phyloP scores from a whole-genome alignment of 179 eudicot species.

The Silene vulgaris region DNA sequence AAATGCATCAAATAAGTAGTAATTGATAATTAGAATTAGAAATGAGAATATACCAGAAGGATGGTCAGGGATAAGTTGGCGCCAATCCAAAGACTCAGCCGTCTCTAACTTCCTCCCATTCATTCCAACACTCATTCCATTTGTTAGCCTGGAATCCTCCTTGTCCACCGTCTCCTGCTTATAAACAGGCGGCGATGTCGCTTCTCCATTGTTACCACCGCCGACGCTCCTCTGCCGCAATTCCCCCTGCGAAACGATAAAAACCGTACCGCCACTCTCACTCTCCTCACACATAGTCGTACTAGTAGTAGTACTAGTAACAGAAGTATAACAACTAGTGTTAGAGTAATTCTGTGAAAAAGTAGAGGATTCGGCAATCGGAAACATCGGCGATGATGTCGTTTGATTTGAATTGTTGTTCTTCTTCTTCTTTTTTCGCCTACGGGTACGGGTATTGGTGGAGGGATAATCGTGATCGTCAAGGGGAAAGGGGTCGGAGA shows the following conservation, averaged over 20 bases:
- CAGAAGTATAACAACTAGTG: constrained; percentile 4
- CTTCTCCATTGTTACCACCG: constrained; percentile 25
- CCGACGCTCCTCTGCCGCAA: constrained; percentile 48
- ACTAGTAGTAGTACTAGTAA: background rate
- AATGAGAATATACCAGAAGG: constrained; percentile 36
- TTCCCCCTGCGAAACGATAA: constrained; percentile 37
- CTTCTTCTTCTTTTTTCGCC: constrained; percentile 13
- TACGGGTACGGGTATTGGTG: background rate
- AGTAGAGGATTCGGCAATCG: constrained; percentile 27
- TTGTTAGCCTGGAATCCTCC: constrained; percentile 16
- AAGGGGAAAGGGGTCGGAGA: constrained; percentile 28
- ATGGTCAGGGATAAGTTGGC: constrained; percentile 52
- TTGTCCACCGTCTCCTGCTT: constrained; percentile 17
- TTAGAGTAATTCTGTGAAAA: background rate
- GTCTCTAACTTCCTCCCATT: constrained; percentile 48
- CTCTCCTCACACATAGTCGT: constrained; percentile 32
- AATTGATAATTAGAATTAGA: too few relatives aligned
- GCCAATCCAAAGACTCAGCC: constrained; percentile 73
- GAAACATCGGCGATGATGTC: constrained; percentile 24
- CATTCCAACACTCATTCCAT: constrained; percentile 14
- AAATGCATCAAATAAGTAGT: too few relatives aligned
- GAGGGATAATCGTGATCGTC: constrained; percentile 20
- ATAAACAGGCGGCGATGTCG: background rate
- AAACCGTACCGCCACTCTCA: constrained; percentile 29
- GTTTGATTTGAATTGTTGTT: constrained; percentile 28